Evolutionary conservation across 257 asterid species (phyloP).

Genomic region (Dorcoceras hygrometricum): DNA sequence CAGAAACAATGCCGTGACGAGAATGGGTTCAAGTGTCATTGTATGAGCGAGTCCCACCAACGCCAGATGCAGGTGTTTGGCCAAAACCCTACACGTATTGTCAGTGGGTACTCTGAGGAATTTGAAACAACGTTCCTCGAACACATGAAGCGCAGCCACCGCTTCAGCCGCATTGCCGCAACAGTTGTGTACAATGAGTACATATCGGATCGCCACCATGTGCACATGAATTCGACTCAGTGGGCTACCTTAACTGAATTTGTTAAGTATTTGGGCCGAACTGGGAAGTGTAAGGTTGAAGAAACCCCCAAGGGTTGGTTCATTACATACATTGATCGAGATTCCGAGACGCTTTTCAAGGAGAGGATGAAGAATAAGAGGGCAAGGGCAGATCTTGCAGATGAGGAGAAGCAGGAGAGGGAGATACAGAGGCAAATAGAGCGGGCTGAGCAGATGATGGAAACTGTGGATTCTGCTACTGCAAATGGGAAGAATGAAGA

Average conservation of each 20-base stretch:
- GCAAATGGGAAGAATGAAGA: conserved; percentile 27
- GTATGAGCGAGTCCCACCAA: conserved; percentile 93
- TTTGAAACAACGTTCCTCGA: conserved; percentile 67
- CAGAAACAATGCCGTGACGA: conserved; percentile 94
- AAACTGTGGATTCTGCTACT: conserved; percentile 22
- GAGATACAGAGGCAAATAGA: conserved; percentile 82
- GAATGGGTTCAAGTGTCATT: conserved; percentile 95
- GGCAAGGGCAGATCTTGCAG: conserved; percentile 69
- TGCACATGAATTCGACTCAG: conserved; percentile 87
- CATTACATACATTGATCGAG: conserved; percentile 83
- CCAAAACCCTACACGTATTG: conserved; percentile 67
- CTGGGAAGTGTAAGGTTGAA: conserved; percentile 87
- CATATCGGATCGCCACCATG: conserved; percentile 71
- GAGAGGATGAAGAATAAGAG: conserved; percentile 90
- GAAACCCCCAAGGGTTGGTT: conserved; percentile 96
- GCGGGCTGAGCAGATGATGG: conserved; percentile 65
- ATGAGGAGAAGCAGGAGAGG: conserved; percentile 88
- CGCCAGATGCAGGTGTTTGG: conserved; percentile 95
- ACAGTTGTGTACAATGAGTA: conserved; percentile 95
- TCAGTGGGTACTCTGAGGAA: conserved; percentile 78
- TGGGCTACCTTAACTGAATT: conserved; percentile 94
- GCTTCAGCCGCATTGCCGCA: conserved; percentile 88
- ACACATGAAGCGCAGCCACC: conserved; percentile 87
- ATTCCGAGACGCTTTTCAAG: conserved; percentile 85
- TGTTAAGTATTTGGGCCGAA: conserved; percentile 71